These are phyloP conservation scores for Arabidopsis thaliana DNA, from an alignment of 345 rosid genomes.

Conservation along the genomic window DNA sequence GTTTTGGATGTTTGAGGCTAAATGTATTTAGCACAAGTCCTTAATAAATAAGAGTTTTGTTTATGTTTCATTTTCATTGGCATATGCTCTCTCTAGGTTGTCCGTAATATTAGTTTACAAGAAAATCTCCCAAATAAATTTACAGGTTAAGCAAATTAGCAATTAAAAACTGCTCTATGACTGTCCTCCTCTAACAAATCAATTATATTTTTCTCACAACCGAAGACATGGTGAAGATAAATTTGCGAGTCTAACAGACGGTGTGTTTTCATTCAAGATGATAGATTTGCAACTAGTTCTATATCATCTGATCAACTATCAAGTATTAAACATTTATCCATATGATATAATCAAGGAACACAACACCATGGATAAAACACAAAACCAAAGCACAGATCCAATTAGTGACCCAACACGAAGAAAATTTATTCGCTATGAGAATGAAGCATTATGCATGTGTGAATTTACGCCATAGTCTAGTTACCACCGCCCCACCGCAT, in stretches of 20 bases:
- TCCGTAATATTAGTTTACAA: neutral
- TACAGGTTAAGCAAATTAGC: neutral
- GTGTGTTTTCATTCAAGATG: neutral
- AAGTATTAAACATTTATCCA: neutral
- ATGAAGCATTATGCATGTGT: neutral
- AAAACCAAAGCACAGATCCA: too few relatives aligned
- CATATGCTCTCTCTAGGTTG: neutral
- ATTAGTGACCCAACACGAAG: too few relatives aligned
- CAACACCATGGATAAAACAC: too few relatives aligned
- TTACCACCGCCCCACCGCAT: neutral
- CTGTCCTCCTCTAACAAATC: neutral
- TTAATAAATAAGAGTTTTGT: slow-evolving; percentile 6
- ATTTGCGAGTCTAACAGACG: neutral
- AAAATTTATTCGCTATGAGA: neutral
- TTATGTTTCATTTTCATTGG: neutral
- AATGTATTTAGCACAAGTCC: slow-evolving; percentile 20
- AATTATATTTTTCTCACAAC: neutral
- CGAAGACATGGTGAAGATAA: neutral
- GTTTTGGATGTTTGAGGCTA: slow-evolving; percentile 24
- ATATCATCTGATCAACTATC: neutral
- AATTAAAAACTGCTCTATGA: neutral
- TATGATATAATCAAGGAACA: neutral
- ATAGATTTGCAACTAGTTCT: neutral
- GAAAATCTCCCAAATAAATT: neutral
- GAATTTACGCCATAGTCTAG: neutral